Conservation (phyloP, 805 yeast genomes). For the Scheffersomyces stipitis region DNA sequence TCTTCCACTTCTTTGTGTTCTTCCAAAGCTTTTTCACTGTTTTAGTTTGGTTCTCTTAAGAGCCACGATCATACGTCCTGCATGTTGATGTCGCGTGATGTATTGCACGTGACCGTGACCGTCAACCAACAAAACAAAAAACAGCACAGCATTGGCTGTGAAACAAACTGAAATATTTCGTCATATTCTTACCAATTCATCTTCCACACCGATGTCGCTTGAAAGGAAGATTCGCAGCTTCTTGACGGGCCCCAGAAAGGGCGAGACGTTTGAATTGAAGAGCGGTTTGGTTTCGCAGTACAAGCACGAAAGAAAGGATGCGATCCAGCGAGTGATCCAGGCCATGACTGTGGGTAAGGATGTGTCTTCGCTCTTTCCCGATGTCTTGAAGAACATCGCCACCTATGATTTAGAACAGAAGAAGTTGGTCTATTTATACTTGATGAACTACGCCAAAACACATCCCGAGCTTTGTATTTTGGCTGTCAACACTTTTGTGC, state of each 20-base stretch:
- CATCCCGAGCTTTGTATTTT: constrained; percentile 94
- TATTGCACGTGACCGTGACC: neutral
- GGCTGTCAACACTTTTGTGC: constrained; percentile 95
- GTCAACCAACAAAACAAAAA: neutral
- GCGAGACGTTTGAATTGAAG: constrained; percentile 88
- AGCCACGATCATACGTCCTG: too few relatives aligned
- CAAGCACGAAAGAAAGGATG: constrained; percentile 92
- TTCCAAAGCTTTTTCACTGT: too few relatives aligned
- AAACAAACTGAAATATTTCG: neutral
- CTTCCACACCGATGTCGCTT: constrained; percentile 29
- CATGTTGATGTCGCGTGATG: too few relatives aligned
- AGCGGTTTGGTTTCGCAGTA: constrained; percentile 92
- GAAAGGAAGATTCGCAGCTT: constrained; percentile 45
- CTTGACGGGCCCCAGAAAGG: constrained; percentile 48
- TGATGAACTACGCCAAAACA: constrained; percentile 96
- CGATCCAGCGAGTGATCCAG: constrained; percentile 93
- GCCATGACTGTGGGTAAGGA: constrained; percentile 99
- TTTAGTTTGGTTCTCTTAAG: too few relatives aligned
- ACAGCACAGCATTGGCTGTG: neutral
- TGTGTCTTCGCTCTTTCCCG: constrained; percentile 92
- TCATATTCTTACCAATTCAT: neutral
- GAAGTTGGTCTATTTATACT: constrained; percentile 88
- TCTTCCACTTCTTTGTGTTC: too few relatives aligned
- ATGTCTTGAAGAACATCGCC: constrained; percentile 92
- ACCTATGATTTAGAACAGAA: constrained; percentile 96